Conservation (phyloP, 2,329 filamentous ascomycete species). For the Mycosphaerelloides madeirae region DNA sequence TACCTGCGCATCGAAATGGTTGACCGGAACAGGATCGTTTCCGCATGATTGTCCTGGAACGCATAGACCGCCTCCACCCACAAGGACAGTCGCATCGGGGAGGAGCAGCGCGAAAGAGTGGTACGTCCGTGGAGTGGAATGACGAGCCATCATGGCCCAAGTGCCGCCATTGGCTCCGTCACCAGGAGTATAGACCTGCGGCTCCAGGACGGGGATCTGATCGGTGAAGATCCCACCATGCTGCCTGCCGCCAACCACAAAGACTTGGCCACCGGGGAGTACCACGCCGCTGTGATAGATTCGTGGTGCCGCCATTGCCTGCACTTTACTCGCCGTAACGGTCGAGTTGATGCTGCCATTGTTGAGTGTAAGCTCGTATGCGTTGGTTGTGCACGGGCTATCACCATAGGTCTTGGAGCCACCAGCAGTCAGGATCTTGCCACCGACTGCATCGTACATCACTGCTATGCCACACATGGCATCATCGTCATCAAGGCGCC, state of each 20-base stretch:
- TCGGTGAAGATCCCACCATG: constrained; percentile 18
- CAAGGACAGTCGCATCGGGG: too few relatives aligned
- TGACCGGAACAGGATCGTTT: too few relatives aligned
- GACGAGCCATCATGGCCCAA: too few relatives aligned
- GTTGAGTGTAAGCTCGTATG: constrained; percentile 49
- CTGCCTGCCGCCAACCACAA: constrained; percentile 32
- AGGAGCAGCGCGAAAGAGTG: too few relatives aligned
- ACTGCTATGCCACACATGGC: constrained; percentile 52
- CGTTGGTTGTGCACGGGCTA: constrained; percentile 40
- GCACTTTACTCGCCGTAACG: constrained; percentile 22
- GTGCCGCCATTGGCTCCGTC: too few relatives aligned
- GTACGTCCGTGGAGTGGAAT: too few relatives aligned
- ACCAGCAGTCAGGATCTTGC: constrained; percentile 53
- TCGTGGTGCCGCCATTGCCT: constrained; percentile 28
- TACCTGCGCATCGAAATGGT: too few relatives aligned
- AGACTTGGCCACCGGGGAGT: constrained; percentile 34
- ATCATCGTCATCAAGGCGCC: constrained; percentile 41
- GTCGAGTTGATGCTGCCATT: constrained; percentile 11
- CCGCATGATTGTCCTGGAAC: too few relatives aligned
- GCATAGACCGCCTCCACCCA: too few relatives aligned
- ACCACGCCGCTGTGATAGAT: constrained; percentile 28
- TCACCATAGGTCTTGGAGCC: constrained; percentile 47
- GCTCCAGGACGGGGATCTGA: too few relatives aligned
- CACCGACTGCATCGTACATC: constrained; percentile 58
- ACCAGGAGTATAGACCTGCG: too few relatives aligned